These are phyloP conservation scores for Metschnikowia aberdeeniae DNA, from an alignment of 805 yeast genomes.

Conservation along the genomic window DNA sequence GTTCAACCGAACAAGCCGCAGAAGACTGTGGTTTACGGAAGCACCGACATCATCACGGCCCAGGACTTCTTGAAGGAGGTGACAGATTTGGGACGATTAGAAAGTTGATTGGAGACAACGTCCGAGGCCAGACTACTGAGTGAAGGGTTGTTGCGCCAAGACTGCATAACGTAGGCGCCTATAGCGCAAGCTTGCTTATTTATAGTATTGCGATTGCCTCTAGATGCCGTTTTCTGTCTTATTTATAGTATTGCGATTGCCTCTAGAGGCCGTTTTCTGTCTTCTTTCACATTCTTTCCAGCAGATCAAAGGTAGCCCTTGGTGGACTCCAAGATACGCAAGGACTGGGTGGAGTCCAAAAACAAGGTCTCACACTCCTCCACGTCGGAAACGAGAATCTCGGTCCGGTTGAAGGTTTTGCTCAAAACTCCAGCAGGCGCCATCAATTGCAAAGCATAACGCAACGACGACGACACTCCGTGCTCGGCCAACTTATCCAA, in stretches of 20 bases:
- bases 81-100: conserved; percentile 25
- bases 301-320: conserved; percentile 32
- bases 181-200: too few relatives aligned
- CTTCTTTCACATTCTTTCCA: neutral
- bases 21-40: conserved; percentile 76
- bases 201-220: too few relatives aligned
- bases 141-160: too few relatives aligned
- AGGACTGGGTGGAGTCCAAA: conserved; percentile 81
- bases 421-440: conserved; percentile 88
- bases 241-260: too few relatives aligned
- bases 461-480: conserved; percentile 75
- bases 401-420: conserved; percentile 64
- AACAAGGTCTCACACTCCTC: conserved; percentile 81
- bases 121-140: too few relatives aligned
- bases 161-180: too few relatives aligned
- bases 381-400: conserved; percentile 64
- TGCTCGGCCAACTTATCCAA: conserved; percentile 66
- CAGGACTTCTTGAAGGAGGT: conserved; percentile 66
- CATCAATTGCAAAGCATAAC: conserved; percentile 87
- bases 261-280: too few relatives aligned
- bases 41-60: conserved; percentile 74
- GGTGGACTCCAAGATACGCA: conserved; percentile 56
- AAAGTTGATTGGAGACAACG: neutral
- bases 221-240: too few relatives aligned
- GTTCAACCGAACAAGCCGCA: conserved; percentile 29